Percentiles rank a stretch among this genome's conserved stretches.
phyloP scores from a whole-genome alignment of 2,329 filamentous ascomycete species.

The Aspergillus transmontanensis region DNA sequence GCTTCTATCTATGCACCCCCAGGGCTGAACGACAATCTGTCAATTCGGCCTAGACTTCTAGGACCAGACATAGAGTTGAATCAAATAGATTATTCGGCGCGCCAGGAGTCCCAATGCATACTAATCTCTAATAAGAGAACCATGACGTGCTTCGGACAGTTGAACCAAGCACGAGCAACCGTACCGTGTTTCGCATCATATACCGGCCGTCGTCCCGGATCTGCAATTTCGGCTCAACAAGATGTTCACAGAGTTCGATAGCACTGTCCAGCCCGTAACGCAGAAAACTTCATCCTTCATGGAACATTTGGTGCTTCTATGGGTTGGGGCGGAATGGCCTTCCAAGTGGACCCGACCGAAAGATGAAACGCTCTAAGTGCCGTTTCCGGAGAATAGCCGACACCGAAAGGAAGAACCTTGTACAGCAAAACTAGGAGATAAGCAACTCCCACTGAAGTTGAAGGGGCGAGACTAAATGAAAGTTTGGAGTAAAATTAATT shows the following conservation, averaged over 20 bases:
- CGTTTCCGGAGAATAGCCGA: constrained; percentile 2
- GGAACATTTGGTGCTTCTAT: not conserved
- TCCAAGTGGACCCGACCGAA: not conserved
- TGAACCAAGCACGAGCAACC: not conserved
- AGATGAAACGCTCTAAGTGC: constrained; percentile 7
- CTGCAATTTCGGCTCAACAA: not conserved
- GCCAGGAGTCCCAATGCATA: no score
- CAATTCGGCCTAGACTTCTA: not conserved
- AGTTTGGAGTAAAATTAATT: not conserved
- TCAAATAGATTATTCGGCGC: not conserved
- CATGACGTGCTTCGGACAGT: not conserved
- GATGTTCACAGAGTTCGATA: not conserved
- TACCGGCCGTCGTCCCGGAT: not conserved
- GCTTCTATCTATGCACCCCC: not conserved
- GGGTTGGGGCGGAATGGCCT: not conserved
- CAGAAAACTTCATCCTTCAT: not conserved
- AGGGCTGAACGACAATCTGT: not conserved
- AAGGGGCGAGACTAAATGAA: not conserved
- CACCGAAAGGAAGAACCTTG: not conserved
- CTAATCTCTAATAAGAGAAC: not conserved
- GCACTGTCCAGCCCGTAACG: not conserved
- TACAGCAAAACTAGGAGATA: not conserved
- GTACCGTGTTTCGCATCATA: not conserved
- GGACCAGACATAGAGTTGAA: not conserved
- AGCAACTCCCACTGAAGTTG: not conserved